Conservation (phyloP, 2,329 filamentous ascomycete species). For the Colletotrichum sojae region DNA sequence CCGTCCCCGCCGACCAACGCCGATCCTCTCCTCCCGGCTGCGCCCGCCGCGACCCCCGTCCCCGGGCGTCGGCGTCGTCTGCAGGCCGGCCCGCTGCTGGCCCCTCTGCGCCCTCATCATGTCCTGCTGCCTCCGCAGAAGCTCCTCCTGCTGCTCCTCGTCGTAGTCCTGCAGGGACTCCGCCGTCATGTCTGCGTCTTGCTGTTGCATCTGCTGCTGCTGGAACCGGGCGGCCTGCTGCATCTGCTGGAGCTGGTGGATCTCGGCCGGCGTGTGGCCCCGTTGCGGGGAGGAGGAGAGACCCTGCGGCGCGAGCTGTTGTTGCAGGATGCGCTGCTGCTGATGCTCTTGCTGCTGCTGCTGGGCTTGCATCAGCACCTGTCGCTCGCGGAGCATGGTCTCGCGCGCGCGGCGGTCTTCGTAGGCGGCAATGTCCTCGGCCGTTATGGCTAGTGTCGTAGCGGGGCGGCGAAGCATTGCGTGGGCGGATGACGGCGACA, state of each 20-base stretch:
- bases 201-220: conserved; percentile 35
- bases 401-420: conserved; percentile 72
- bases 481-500: neutral
- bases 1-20: conserved; percentile 47
- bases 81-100: conserved; percentile 42
- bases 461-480: conserved; percentile 77
- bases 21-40: conserved; percentile 57
- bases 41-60: conserved; percentile 40
- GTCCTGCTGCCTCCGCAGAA: conserved; percentile 37
- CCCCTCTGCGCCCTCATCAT: conserved; percentile 40
- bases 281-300: conserved; percentile 2
- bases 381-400: conserved; percentile 44
- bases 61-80: conserved; percentile 47
- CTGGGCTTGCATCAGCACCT: conserved; percentile 38
- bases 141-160: conserved; percentile 33
- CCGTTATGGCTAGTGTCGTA: conserved; percentile 77
- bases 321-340: conserved; percentile 32
- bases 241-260: conserved; percentile 40
- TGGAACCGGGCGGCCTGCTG: conserved; percentile 36
- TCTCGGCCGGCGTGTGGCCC: conserved; percentile 34
- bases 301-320: conserved; percentile 33
- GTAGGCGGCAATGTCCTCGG: conserved; percentile 79
- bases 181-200: conserved; percentile 32
- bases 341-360: conserved; percentile 35
- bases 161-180: conserved; percentile 32